Base-by-base conservation (phyloP, 2,329 filamentous ascomycete species). In the Colletotrichum liriopes region DNA sequence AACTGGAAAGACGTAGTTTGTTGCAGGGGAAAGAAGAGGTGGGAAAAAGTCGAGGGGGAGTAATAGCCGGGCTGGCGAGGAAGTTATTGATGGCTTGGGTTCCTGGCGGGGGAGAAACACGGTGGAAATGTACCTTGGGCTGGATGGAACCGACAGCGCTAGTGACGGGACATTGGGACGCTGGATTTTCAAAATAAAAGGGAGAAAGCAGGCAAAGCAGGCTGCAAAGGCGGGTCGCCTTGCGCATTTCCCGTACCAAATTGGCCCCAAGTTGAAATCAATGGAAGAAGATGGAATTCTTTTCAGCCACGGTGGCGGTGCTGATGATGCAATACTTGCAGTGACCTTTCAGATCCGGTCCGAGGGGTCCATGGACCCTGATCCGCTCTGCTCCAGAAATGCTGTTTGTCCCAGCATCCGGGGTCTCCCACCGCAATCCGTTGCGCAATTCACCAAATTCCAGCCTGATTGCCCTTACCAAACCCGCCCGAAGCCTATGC, bases 291-390 rank as follows among this genome's bases (percentile, higher is more conserved):
- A 64, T 74, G 70, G 73, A 75, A 75, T 71, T 68, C 58, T 75
- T 75, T 75, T 56, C 41, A 74, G 73, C 73, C 73, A 74, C 72
- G 16, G 73, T 75, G 73, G 73, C 73, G 68, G 73, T 74, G 73
- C 67, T 67, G 71, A 71, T 73, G 67, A 73, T 73, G 71, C 71
- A 73, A 63, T 71, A 71, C 71, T 26, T 73, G 20, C 29, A 55
- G 20, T 14, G 26, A 55, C 59, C 29, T 43, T 49, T 59, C 65
- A 70, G 52, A 65, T 69, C 66, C 45, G 60, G 47, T 39, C 65
- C 60, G 65, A 70, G 26, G 70, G 66, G 54, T 60, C 41, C 66
- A 18, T 26, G 66, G 65, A 72, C 70, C 70, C 66, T 72, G 59
- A 69, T 60, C 59, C 37, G 41, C 37, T 39, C 23, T 45, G 65